Conservation (phyloP, 2,329 filamentous ascomycete genomes). For the Thielaviopsis ethacetica region DNA sequence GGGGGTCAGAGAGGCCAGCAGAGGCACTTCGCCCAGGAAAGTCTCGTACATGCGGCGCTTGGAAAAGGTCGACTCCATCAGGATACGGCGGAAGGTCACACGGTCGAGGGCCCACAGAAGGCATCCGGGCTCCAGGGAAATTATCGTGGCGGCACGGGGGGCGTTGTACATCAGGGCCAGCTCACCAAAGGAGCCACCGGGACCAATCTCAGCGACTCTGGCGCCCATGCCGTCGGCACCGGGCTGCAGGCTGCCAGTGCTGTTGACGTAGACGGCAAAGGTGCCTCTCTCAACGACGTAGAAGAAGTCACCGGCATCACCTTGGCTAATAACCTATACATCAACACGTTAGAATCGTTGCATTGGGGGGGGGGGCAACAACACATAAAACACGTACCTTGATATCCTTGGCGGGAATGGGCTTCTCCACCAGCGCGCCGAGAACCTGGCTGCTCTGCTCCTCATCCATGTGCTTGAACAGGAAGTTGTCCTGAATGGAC, state of each 20-base stretch:
- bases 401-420: constrained; percentile 78
- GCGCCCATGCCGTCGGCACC: constrained; percentile 69
- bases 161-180: constrained; percentile 98
- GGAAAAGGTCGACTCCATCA: constrained; percentile 97
- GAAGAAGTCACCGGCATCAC: constrained; percentile 92
- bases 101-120: constrained; percentile 91
- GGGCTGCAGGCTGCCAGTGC: constrained; percentile 57
- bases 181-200: constrained; percentile 90
- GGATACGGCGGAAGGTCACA: constrained; percentile 87
- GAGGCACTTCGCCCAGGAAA: constrained; percentile 84
- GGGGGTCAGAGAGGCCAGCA: constrained; percentile 65
- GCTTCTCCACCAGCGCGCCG: constrained; percentile 83
- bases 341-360: too few species aligned
- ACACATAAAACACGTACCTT: constrained; percentile 30
- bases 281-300: constrained; percentile 86
- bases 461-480: constrained; percentile 89
- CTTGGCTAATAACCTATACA: constrained; percentile 75
- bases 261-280: constrained; percentile 85
- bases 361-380: not conserved
- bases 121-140: constrained; percentile 61
- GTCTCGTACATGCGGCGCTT: constrained; percentile 92
- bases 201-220: constrained; percentile 65
- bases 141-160: constrained; percentile 82
- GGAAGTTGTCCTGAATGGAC: constrained; percentile 77
- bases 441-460: constrained; percentile 80